Conservation (phyloP, 2,329 filamentous ascomycete species). For the Beauveria brongniartii region DNA sequence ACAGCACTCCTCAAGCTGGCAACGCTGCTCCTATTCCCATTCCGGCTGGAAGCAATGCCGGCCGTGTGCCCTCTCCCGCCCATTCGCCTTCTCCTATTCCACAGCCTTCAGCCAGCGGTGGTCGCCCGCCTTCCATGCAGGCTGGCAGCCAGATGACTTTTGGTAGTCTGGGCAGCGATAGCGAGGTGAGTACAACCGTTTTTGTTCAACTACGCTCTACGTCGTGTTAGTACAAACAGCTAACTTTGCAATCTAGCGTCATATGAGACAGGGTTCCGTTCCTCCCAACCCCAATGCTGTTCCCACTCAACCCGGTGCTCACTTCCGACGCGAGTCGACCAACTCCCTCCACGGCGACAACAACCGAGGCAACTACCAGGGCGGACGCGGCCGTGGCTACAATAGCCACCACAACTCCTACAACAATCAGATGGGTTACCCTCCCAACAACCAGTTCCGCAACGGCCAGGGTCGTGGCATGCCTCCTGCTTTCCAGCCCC, state of each 20-base stretch:
- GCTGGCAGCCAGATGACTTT: slow-evolving; percentile 65
- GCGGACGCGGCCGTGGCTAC: slow-evolving; percentile 43
- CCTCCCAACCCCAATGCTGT: slow-evolving; percentile 54
- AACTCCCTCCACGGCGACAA: slow-evolving; percentile 60
- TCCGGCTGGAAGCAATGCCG: slow-evolving; percentile 53
- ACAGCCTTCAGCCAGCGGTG: slow-evolving; percentile 73
- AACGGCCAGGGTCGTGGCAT: slow-evolving; percentile 44
- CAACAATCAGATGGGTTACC: slow-evolving; percentile 37
- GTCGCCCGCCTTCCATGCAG: slow-evolving; percentile 74
- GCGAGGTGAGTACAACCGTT: slow-evolving; percentile 55
- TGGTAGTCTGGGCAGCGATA: slow-evolving; percentile 74
- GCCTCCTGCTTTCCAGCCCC: slow-evolving; percentile 37
- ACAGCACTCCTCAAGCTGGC: slow-evolving; percentile 56
- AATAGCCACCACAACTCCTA: slow-evolving; percentile 31
- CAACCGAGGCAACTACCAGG: slow-evolving; percentile 46
- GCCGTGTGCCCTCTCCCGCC: slow-evolving; percentile 72
- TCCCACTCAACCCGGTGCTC: slow-evolving; percentile 56
- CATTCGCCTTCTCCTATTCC: slow-evolving; percentile 91
- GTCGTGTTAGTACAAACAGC: slow-evolving; percentile 10
- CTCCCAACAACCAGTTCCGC: slow-evolving; percentile 35
- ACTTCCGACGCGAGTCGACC: slow-evolving; percentile 79
- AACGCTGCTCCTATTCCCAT: slow-evolving; percentile 53
- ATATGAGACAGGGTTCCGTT: slow-evolving; percentile 59
- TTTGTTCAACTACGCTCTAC: neutral
- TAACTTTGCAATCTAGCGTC: slow-evolving; percentile 38